Evolutionary conservation across 2,329 filamentous ascomycete genomes (phyloP).

Genomic region (Neopestalotiopsis sp.): DNA sequence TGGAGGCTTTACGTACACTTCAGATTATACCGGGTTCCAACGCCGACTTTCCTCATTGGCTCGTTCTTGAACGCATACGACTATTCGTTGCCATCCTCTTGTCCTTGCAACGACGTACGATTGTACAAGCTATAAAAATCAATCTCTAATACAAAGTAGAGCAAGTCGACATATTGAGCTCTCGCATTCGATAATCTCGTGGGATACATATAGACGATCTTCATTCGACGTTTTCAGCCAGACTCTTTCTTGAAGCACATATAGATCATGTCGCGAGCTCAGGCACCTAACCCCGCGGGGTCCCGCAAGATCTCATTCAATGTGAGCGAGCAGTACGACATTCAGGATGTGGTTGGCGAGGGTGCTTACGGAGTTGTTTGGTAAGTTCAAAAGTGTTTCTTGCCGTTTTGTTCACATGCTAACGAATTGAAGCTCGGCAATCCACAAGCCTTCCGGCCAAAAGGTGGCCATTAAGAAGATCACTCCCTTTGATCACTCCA

Average conservation of each 20-base stretch:
- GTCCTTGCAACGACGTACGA: too few species aligned
- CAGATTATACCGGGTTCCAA: neutral
- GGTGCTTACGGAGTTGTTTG: slow-evolving; percentile 98
- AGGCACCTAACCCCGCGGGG: slow-evolving; percentile 62
- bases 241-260: slow-evolving; percentile 13
- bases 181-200: neutral
- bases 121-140: too few species aligned
- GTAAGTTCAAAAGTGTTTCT: slow-evolving; percentile 58
- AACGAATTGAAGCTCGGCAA: slow-evolving; percentile 72
- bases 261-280: slow-evolving; percentile 59
- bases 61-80: neutral
- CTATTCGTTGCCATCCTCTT: neutral
- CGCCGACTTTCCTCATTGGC: neutral
- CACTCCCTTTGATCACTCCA: slow-evolving; percentile 97
- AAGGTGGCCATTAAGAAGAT: slow-evolving; percentile 99
- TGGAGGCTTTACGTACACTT: slow-evolving; percentile 7
- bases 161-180: neutral
- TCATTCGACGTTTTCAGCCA: neutral
- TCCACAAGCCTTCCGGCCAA: slow-evolving; percentile 97
- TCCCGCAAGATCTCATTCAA: slow-evolving; percentile 99
- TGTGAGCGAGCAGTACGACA: slow-evolving; percentile 98
- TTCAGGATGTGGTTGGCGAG: slow-evolving; percentile 98
- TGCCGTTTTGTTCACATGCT: neutral
- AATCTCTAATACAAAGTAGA: neutral
- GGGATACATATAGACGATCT: neutral